Conservation (phyloP, 2,329 filamentous ascomycete species). For the Leptographium wingfieldii region DNA sequence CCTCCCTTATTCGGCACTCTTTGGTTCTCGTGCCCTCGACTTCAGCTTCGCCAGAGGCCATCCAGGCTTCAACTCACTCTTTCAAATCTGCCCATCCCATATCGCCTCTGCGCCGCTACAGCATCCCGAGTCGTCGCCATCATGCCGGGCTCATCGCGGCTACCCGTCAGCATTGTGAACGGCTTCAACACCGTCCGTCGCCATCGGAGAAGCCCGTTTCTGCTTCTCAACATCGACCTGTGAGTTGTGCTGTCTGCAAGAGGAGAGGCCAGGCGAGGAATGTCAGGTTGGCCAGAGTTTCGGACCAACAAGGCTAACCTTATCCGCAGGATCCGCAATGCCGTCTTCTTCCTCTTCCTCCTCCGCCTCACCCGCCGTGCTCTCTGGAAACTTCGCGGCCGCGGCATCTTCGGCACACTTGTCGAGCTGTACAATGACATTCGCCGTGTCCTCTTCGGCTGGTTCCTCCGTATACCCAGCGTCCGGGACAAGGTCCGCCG, state of each 20-base stretch:
- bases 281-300: no score
- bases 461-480: conserved; percentile 76
- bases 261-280: no score
- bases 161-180: conserved; percentile 59
- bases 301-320: background rate
- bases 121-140: conserved; percentile 11
- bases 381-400: conserved; percentile 77
- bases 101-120: background rate
- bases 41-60: background rate
- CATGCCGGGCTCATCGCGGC: conserved; percentile 56
- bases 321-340: conserved; percentile 56
- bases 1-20: background rate
- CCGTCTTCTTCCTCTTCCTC: conserved; percentile 81
- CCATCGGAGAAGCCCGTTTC: conserved; percentile 40
- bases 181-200: conserved; percentile 50
- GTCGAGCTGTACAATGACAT: conserved; percentile 60
- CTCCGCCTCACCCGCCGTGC: conserved; percentile 69
- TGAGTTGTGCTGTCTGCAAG: conserved; percentile 28
- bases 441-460: conserved; percentile 65
- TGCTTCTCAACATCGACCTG: conserved; percentile 56
- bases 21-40: background rate
- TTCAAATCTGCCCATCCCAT: background rate
- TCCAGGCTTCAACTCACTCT: background rate
- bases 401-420: conserved; percentile 70
- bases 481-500: conserved; percentile 76